These are phyloP conservation scores for Ophiostoma pallidulum DNA, from an alignment of 2,329 filamentous ascomycete species.

Conservation along the genomic window DNA sequence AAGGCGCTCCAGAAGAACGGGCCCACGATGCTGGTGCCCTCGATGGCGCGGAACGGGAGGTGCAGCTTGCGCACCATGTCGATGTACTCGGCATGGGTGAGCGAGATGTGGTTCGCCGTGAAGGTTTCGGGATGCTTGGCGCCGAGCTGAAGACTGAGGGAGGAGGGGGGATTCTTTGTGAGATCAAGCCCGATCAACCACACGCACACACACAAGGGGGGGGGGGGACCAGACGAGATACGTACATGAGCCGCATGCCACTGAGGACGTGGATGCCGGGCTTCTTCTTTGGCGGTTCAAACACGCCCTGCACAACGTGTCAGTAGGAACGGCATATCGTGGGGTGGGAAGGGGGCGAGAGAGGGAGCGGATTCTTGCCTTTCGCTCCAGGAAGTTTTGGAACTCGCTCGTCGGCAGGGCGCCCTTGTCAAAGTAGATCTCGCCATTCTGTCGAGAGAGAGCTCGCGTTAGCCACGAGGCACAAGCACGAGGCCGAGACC, in stretches of 20 bases:
- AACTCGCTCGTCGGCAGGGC: conserved; percentile 39
- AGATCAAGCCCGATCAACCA: no score
- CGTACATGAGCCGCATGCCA: conserved; percentile 47
- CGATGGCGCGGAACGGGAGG: conserved; percentile 48
- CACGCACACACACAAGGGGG: neutral
- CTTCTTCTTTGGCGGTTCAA: conserved; percentile 36
- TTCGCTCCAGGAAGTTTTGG: conserved; percentile 43
- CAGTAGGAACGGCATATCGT: neutral
- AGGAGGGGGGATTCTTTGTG: neutral
- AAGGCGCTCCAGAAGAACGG: conserved; percentile 54
- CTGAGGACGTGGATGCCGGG: conserved; percentile 36
- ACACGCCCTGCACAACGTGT: conserved; percentile 21
- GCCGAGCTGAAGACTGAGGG: conserved; percentile 48
- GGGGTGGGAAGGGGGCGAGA: no score
- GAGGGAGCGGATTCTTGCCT: conserved; percentile 31
- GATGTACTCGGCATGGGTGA: conserved; percentile 41
- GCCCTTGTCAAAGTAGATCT: conserved; percentile 44
- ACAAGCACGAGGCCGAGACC: neutral
- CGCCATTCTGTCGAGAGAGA: conserved; percentile 37
- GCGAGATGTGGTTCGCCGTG: conserved; percentile 42
- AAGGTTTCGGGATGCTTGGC: conserved; percentile 51
- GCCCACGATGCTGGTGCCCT: conserved; percentile 49
- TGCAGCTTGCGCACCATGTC: conserved; percentile 46
- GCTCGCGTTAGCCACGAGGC: neutral
- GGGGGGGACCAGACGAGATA: conserved; percentile 11